A percentile compares a stretch with the other conserved stretches of the same genome.
phyloP scores from a whole-genome alignment of 1,139 yeast species.

The Saccharomyces hybrid region DNA sequence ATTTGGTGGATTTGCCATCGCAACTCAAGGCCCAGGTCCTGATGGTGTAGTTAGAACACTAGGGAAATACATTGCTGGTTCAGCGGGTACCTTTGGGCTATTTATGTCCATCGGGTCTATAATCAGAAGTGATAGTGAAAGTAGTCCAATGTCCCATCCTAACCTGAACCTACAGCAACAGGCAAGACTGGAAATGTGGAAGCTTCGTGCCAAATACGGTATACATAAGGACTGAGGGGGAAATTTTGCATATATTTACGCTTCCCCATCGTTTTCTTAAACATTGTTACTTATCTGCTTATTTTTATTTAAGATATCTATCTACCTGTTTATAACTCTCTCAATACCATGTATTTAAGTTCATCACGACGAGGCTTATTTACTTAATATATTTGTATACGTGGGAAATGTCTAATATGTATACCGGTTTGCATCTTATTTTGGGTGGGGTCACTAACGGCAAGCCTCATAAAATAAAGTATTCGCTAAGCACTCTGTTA shows the following conservation, averaged over 20 bases:
- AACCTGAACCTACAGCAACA: constrained; percentile 22
- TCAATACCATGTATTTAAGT: constrained; percentile 2
- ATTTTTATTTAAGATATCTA: not conserved
- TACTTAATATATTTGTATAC: not conserved
- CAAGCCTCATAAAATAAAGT: not conserved
- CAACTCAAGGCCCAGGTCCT: constrained; percentile 97
- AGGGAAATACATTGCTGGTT: constrained; percentile 94
- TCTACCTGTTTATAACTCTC: not conserved
- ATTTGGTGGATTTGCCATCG: constrained; percentile 86
- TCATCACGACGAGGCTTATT: not conserved
- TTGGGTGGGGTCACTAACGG: not conserved
- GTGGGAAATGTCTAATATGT: not conserved
- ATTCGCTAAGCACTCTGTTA: not conserved
- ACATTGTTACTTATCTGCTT: not conserved
- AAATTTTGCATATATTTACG: not conserved
- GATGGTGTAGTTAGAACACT: constrained; percentile 93
- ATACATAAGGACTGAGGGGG: constrained; percentile 1
- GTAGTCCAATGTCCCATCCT: constrained; percentile 11
- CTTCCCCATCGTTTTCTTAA: not conserved
- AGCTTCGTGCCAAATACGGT: constrained; percentile 23
- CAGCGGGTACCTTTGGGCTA: constrained; percentile 93
- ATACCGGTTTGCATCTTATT: not conserved
- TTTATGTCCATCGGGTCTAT: constrained; percentile 95
- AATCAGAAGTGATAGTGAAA: constrained; percentile 61
- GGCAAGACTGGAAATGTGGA: constrained; percentile 29